phyloP scores from a whole-genome alignment of 306 rosid species.

The Lotus japonicus region DNA sequence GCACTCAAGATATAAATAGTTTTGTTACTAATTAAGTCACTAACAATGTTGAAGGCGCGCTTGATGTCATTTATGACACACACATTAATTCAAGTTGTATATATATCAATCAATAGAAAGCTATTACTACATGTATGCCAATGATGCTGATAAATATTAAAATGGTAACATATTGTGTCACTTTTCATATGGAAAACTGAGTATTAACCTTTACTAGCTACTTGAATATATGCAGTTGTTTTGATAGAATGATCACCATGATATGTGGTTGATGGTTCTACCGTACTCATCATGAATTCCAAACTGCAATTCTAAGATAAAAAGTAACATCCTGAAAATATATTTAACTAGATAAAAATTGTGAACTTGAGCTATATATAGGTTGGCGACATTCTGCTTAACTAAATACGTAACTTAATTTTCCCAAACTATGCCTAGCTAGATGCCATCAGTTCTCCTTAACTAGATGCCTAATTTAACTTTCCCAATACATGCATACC shows the following conservation, averaged over 20 bases:
- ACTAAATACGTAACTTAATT: background rate
- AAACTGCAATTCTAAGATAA: background rate
- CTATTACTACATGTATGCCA: too few species aligned
- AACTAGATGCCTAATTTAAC: background rate
- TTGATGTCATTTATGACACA: too few species aligned
- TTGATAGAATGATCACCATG: background rate
- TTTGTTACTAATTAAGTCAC: too few species aligned
- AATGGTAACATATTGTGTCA: too few species aligned
- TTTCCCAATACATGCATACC: background rate
- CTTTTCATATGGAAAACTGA: background rate
- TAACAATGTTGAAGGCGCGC: too few species aligned
- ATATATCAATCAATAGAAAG: too few species aligned
- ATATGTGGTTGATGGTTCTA: background rate
- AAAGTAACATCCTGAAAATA: background rate
- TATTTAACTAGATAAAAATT: background rate
- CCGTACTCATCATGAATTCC: background rate
- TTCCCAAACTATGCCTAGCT: background rate
- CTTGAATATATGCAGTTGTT: background rate
- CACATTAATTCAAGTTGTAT: too few species aligned
- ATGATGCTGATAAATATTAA: too few species aligned
- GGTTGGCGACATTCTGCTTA: background rate
- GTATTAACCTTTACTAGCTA: background rate
- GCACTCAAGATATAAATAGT: too few species aligned
- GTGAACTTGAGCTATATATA: background rate
- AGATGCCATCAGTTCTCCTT: background rate